These are phyloP conservation scores for Lotmaria passim DNA, from an alignment of 208 protist genomes.

Conservation along the genomic window DNA sequence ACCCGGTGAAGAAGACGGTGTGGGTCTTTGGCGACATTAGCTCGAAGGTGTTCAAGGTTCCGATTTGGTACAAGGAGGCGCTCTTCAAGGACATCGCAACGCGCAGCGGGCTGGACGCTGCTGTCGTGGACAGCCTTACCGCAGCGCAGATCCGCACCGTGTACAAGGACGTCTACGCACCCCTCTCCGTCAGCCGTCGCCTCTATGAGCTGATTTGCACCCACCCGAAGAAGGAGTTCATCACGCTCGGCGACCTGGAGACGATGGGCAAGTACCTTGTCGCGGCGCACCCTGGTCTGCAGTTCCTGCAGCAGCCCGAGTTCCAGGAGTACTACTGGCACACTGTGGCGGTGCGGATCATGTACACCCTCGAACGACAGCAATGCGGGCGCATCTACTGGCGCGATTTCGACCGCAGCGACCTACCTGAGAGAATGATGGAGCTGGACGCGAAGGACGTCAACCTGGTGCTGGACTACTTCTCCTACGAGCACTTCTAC, in stretches of 20 bases:
- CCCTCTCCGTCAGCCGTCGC: conserved; percentile 63
- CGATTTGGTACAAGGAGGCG: conserved; percentile 80
- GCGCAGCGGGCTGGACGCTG: conserved; percentile 29
- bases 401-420: conserved; percentile 84
- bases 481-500: conserved; percentile 99
- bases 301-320: conserved; percentile 95
- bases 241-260: conserved; percentile 78
- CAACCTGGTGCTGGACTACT: conserved; percentile 92
- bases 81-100: conserved; percentile 75
- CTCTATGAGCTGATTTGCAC: conserved; percentile 82
- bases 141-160: conserved; percentile 60
- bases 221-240: conserved; percentile 46
- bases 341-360: conserved; percentile 95
- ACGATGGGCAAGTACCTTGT: conserved; percentile 77
- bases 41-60: conserved; percentile 78
- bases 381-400: conserved; percentile 79
- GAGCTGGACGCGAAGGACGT: conserved; percentile 87
- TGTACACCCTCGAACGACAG: conserved; percentile 92
- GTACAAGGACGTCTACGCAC: conserved; percentile 61
- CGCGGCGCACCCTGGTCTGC: conserved; percentile 88
- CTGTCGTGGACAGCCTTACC: conserved; percentile 43
- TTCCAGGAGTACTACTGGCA: conserved; percentile 96
- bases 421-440: conserved; percentile 84
- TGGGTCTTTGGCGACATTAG: conserved; percentile 68
- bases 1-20: conserved; percentile 38